These are phyloP conservation scores for Geosmithia morbida DNA, from an alignment of 2,329 filamentous ascomycete genomes.

Conservation along the genomic window DNA sequence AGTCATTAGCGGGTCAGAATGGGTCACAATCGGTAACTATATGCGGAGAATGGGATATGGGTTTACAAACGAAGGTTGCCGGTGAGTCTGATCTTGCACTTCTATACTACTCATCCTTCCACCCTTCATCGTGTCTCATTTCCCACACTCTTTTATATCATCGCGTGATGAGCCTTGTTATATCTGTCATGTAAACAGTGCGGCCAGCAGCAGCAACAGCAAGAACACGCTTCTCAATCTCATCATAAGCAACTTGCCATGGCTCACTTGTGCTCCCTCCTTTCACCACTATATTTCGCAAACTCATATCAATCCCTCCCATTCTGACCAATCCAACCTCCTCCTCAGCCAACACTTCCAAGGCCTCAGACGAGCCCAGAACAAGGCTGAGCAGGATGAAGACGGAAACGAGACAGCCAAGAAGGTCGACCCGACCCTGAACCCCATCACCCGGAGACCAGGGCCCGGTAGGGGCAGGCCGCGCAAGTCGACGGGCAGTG, in stretches of 20 bases:
- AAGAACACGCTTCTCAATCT: too few relatives aligned
- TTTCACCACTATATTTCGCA: not conserved
- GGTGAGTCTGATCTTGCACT: conserved; percentile 26
- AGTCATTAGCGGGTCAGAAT: conserved; percentile 47
- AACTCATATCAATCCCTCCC: not conserved
- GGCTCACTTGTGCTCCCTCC: too few relatives aligned
- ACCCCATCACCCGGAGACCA: conserved; percentile 45
- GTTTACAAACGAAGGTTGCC: conserved; percentile 50
- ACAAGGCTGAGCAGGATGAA: conserved; percentile 31
- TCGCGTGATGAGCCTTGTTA: too few relatives aligned
- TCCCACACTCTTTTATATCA: too few relatives aligned
- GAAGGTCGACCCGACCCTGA: conserved; percentile 33
- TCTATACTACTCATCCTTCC: too few relatives aligned
- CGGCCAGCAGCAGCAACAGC: too few relatives aligned
- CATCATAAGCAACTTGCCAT: not conserved
- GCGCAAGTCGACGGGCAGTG: conserved; percentile 18
- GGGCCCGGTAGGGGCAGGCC: conserved; percentile 42
- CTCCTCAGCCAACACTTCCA: conserved; percentile 42
- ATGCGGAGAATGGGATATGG: conserved; percentile 45
- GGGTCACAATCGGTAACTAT: conserved; percentile 45
- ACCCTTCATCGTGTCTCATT: too few relatives aligned
- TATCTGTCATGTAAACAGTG: too few relatives aligned
- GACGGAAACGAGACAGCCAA: conserved; percentile 16
- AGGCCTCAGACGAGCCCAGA: conserved; percentile 38
- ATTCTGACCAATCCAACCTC: not conserved